Evolutionary conservation across 139 green algal species (phyloP).

Genomic region (Microglena sp.): DNA sequence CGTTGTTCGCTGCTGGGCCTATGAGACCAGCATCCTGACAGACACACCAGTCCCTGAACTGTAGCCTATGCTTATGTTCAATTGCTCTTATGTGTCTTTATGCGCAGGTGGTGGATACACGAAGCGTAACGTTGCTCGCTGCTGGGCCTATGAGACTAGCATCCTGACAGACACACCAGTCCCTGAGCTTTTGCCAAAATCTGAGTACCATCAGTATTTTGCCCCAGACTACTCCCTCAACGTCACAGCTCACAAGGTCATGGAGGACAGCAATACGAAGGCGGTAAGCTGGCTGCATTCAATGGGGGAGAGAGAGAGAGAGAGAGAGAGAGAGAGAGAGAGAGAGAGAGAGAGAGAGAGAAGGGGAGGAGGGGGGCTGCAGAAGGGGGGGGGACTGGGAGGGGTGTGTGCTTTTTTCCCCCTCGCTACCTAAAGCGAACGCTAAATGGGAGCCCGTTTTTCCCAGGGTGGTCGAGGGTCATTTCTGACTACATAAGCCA

Average conservation of each 20-base stretch:
- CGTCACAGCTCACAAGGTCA: constrained; percentile 40
- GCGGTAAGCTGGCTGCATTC: neutral
- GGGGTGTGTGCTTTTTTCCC: neutral
- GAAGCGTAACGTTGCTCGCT: constrained; percentile 91
- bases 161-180: constrained; percentile 52
- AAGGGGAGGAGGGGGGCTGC: no score
- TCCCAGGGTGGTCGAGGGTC: no score
- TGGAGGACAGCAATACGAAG: constrained; percentile 15
- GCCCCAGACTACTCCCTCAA: constrained; percentile 64
- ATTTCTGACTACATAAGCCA: no score
- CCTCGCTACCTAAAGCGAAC: neutral
- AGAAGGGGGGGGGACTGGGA: neutral
- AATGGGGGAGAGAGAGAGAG: no score
- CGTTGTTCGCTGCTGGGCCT: constrained; percentile 93
- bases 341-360: no score
- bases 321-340: no score
- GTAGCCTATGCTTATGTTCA: no score
- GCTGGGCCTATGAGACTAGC: constrained; percentile 94
- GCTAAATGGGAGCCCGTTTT: neutral
- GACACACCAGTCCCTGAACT: constrained; percentile 42
- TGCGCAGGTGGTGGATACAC: constrained; percentile 93
- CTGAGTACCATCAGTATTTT: constrained; percentile 89
- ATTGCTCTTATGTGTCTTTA: no score
- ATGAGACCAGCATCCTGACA: constrained; percentile 80
- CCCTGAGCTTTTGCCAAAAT: constrained; percentile 21